Conservation (phyloP, 2,329 filamentous ascomycete species). For the Trichoderma simmonsii region DNA sequence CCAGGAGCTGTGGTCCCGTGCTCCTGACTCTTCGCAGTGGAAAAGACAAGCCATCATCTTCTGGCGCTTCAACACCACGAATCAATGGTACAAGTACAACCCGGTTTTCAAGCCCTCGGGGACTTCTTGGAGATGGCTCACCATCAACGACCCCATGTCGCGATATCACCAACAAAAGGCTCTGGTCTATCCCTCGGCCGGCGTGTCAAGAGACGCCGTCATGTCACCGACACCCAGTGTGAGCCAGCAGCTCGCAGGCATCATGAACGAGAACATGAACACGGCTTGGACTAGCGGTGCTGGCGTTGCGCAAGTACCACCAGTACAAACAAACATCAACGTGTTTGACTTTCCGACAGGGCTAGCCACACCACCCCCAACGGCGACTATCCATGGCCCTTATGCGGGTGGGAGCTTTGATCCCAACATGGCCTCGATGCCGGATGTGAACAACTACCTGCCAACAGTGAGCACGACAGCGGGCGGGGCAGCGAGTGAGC, state of each 20-base stretch:
- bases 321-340: constrained; percentile 35
- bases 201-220: constrained; percentile 41
- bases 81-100: constrained; percentile 50
- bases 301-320: constrained; percentile 31
- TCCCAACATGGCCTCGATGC: constrained; percentile 30
- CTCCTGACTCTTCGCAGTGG: constrained; percentile 49
- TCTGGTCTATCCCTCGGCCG: constrained; percentile 36
- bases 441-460: constrained; percentile 31
- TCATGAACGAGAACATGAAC: constrained; percentile 57
- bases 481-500: constrained; percentile 28
- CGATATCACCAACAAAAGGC: constrained; percentile 53
- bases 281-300: constrained; percentile 43
- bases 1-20: constrained; percentile 60
- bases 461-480: constrained; percentile 23
- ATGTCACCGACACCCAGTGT: constrained; percentile 53
- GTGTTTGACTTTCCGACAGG: constrained; percentile 52
- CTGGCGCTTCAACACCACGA: constrained; percentile 58
- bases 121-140: constrained; percentile 61
- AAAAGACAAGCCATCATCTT: constrained; percentile 58
- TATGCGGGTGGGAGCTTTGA: constrained; percentile 48
- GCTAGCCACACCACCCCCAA: constrained; percentile 56
- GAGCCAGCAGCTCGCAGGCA: constrained; percentile 50
- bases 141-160: constrained; percentile 58
- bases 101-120: constrained; percentile 50
- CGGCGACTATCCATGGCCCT: constrained; percentile 47